Base-by-base conservation (phyloP, 192 early-diverging fungal species). In the Rhizoclosmatium globosum region DNA sequence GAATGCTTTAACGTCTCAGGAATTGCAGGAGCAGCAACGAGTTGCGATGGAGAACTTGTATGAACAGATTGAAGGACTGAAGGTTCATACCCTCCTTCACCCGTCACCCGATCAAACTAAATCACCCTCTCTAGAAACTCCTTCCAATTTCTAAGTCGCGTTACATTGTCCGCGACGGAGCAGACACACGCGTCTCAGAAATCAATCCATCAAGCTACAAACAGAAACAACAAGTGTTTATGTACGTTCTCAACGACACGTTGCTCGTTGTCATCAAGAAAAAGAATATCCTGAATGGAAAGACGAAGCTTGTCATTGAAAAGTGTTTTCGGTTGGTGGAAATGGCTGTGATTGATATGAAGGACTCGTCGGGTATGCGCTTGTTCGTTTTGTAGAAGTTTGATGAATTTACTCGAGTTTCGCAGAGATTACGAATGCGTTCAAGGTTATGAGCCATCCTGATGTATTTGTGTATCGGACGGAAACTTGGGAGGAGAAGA, bases 161-260 rank as follows among this genome's bases (percentile, higher is more conserved):
- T 48, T 69, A 82, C 50, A 47, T 89, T 7, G 47, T 85, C 43
- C 79, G 83, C 59, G 80, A 87, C 68, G 85, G 84, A 3, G 56
- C 77, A 1, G 53, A 79, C 19, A 58, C 79, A 4, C 75, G 90
- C 76, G 88, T 94, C 50, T 85, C 86, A 39, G 96, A 99, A 81
- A 85, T 98, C 41, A 94, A 95, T 79, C 91, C 84, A 23, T 41
- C 92, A 19, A 90, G 89, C 3, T 87, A 90, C 83, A 92, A 94
- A 79, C 82, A 88, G 19, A 89, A 92, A 53, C 94, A 96, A 67
- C 86, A 85, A 15, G 93, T 96, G 1, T 92, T 94, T 68, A 84
- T 98, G 50, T 89, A 94, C 43, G 82, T 99, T 19, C 83, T 99
- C 58, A 96, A 88, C 76, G 96, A 99, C 79, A 89, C 93, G 50